A percentile compares a stretch with the other conserved stretches of the same genome.
These are phyloP conservation scores for Sanghuangporus baumii DNA, from an alignment of 1,284 basidiomycete species.

Conservation along the genomic window DNA sequence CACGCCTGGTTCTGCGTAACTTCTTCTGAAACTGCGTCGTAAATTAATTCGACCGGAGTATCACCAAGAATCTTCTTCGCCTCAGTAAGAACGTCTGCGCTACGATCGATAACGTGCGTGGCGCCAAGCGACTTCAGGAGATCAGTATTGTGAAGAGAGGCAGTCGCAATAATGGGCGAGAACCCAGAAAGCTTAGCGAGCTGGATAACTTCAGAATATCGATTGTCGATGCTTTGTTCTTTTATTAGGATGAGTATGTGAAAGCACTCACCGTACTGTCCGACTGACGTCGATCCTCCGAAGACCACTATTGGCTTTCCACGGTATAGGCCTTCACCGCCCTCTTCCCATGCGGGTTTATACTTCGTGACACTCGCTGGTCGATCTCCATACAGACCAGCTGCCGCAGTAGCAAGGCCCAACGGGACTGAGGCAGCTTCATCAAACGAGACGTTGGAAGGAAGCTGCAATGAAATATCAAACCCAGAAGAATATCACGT, in stretches of 20 bases:
- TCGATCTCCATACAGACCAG: slow-evolving; percentile 23
- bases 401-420: slow-evolving; percentile 24
- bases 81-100: slow-evolving; percentile 19
- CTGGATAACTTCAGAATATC: slow-evolving; percentile 30
- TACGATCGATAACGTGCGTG: slow-evolving; percentile 39
- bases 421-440: slow-evolving; percentile 30
- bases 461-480: slow-evolving; percentile 28
- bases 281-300: slow-evolving; percentile 34
- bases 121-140: slow-evolving; percentile 46
- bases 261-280: slow-evolving; percentile 25
- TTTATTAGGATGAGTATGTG: neutral
- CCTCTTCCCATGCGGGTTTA: slow-evolving; percentile 18
- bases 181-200: slow-evolving; percentile 44
- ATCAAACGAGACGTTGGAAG: slow-evolving; percentile 39
- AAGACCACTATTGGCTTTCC: slow-evolving; percentile 30
- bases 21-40: slow-evolving; percentile 30
- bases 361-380: neutral
- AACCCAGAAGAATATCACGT: neutral
- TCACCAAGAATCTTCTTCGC: slow-evolving; percentile 16
- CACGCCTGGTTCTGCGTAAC: slow-evolving; percentile 29
- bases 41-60: slow-evolving; percentile 23
- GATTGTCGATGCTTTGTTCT: neutral
- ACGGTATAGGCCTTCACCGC: slow-evolving; percentile 22
- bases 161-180: slow-evolving; percentile 42
- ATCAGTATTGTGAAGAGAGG: slow-evolving; percentile 36